Percentiles rank a stretch among this genome's conserved stretches.
These are phyloP conservation scores for Chlamydomonas eustigma DNA, from an alignment of 139 green algal genomes.

Conservation along the genomic window DNA sequence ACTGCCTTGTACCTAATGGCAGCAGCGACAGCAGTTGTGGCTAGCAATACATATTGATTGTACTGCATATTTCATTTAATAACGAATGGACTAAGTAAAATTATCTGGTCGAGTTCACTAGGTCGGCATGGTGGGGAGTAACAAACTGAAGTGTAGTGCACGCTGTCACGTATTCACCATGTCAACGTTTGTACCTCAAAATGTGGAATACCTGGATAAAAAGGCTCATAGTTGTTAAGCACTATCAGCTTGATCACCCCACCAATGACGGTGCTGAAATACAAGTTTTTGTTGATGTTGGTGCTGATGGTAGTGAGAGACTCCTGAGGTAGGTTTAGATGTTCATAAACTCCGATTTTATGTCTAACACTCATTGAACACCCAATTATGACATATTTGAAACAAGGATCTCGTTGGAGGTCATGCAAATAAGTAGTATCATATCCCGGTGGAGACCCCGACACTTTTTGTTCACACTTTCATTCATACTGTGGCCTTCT, in stretches of 20 bases:
- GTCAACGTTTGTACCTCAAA: background rate
- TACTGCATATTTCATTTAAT: background rate
- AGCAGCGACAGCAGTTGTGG: background rate
- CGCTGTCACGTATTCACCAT: background rate
- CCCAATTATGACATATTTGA: too few species aligned
- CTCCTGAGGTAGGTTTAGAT: too few species aligned
- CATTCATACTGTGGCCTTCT: too few species aligned
- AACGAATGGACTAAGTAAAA: background rate
- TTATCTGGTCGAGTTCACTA: too few species aligned
- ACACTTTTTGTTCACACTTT: too few species aligned
- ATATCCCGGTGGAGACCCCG: too few species aligned
- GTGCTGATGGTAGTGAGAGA: background rate
- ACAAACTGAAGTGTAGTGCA: background rate
- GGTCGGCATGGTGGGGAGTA: too few species aligned
- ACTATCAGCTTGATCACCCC: conserved; percentile 23
- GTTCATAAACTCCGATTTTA: too few species aligned
- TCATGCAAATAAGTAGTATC: too few species aligned
- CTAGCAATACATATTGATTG: background rate
- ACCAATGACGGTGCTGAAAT: conserved; percentile 25
- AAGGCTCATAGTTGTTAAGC: conserved; percentile 22
- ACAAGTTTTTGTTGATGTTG: conserved; percentile 26
- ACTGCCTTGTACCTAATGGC: background rate
- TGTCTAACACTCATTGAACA: too few species aligned
- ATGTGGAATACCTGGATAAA: background rate
- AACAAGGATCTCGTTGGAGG: too few species aligned